Percentiles rank a stretch among this genome's conserved stretches.
These are phyloP conservation scores for Microdochium paspali DNA, from an alignment of 2,329 filamentous ascomycete genomes.

Conservation along the genomic window DNA sequence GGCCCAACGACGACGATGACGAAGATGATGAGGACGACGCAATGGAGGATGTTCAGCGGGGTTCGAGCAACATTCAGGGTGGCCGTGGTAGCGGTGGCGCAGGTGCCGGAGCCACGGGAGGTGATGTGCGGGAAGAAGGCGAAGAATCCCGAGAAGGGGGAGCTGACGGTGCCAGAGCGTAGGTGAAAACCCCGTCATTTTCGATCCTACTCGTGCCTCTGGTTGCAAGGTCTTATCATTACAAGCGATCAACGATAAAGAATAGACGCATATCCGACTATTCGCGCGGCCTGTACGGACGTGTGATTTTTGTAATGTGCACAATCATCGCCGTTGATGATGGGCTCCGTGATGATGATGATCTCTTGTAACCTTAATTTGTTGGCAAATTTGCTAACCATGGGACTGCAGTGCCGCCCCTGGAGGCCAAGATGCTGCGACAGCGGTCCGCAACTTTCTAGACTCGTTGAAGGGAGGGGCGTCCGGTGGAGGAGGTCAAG, in stretches of 20 bases:
- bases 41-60: conserved; percentile 42
- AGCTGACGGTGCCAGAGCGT: conserved; percentile 97
- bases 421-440: conserved; percentile 51
- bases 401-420: conserved; percentile 44
- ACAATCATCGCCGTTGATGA: neutral
- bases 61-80: neutral
- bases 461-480: conserved; percentile 61
- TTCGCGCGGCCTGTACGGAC: neutral
- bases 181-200: conserved; percentile 53
- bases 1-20: conserved; percentile 50
- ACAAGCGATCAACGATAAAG: conserved; percentile 4
- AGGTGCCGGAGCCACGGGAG: conserved; percentile 78
- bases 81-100: conserved; percentile 61
- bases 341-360: neutral
- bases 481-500: conserved; percentile 25
- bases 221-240: conserved; percentile 11
- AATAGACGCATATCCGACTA: neutral
- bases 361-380: neutral
- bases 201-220: conserved; percentile 7
- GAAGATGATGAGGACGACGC: conserved; percentile 59
- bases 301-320: neutral
- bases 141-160: conserved; percentile 83
- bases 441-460: conserved; percentile 80
- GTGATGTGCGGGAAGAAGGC: conserved; percentile 85
- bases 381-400: conserved; percentile 31